Conservation (phyloP, 2,329 filamentous ascomycete genomes). For the Phialophora tarda region DNA sequence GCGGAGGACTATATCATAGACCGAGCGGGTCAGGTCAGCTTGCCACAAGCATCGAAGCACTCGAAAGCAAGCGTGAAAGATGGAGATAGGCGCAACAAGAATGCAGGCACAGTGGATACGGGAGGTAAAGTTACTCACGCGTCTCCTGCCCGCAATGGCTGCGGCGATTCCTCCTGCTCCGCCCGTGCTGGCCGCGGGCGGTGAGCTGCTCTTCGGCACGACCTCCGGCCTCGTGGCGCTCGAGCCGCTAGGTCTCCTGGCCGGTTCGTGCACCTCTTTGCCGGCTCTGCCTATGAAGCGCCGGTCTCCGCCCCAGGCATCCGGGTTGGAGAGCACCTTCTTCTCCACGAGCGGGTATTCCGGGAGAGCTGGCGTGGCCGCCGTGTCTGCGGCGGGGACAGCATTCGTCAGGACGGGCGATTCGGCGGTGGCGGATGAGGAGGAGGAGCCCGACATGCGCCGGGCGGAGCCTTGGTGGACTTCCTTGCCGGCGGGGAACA, state of each 20-base stretch:
- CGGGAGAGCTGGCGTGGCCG: constrained; percentile 15
- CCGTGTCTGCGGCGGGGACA: constrained; percentile 5
- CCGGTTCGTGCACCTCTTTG: constrained; percentile 31
- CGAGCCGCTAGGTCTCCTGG: constrained; percentile 20
- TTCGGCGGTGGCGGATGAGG: constrained; percentile 11
- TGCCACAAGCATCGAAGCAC: background rate
- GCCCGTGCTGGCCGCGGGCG: constrained; percentile 78
- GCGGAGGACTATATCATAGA: constrained; percentile 31
- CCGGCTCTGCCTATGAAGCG: constrained; percentile 27
- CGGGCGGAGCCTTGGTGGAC: constrained; percentile 32
- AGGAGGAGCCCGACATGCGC: constrained; percentile 18
- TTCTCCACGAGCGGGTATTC: constrained; percentile 12
- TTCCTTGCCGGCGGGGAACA: constrained; percentile 30
- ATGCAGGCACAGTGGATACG: background rate
- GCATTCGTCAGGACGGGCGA: constrained; percentile 10
- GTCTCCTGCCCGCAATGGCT: constrained; percentile 33
- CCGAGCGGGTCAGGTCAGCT: background rate
- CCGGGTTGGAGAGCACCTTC: constrained; percentile 23
- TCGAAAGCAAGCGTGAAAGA: background rate
- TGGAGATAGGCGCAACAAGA: background rate
- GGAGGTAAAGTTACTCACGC: constrained; percentile 24
- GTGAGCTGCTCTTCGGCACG: constrained; percentile 68
- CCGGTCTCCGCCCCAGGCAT: constrained; percentile 32
- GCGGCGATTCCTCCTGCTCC: constrained; percentile 76
- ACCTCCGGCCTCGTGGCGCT: constrained; percentile 19